These are phyloP conservation scores for Sphagnum contortum DNA, from an alignment of 225 moss, liverwort and hornwort species.

Conservation along the genomic window DNA sequence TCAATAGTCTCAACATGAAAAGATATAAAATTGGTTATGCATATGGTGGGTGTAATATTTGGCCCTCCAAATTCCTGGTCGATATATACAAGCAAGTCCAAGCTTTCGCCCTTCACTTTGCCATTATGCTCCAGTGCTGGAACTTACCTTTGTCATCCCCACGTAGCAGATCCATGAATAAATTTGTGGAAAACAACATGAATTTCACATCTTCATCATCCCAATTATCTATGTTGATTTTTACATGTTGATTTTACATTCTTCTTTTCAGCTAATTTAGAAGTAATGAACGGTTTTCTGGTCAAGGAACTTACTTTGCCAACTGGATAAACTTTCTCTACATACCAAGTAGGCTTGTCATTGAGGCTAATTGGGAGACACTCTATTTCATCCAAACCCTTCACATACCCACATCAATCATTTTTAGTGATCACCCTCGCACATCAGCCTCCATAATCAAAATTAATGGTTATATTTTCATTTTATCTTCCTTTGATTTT, in stretches of 20 bases:
- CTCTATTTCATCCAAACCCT: slow-evolving; percentile 41
- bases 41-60: slow-evolving; percentile 30
- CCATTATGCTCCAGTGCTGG: slow-evolving; percentile 58
- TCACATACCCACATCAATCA: no score
- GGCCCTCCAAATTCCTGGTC: slow-evolving; percentile 41
- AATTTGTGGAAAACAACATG: neutral
- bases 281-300: neutral
- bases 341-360: slow-evolving; percentile 46
- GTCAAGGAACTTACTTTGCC: slow-evolving; percentile 24
- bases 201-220: no score
- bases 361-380: slow-evolving; percentile 39
- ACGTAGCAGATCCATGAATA: neutral
- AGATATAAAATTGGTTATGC: slow-evolving; percentile 1
- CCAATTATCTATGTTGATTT: no score
- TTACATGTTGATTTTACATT: no score
- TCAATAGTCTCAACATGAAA: no score
- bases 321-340: slow-evolving; percentile 38
- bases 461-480: no score
- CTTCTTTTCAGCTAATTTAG: no score
- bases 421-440: no score
- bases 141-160: slow-evolving; percentile 16
- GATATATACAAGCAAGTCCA: slow-evolving; percentile 48
- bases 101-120: slow-evolving; percentile 47
- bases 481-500: no score
- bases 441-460: no score